A percentile compares a stretch with the other conserved stretches of the same genome.
Evolutionary conservation across 306 rosid genomes (phyloP).

Genomic region (Rosa chinensis): DNA sequence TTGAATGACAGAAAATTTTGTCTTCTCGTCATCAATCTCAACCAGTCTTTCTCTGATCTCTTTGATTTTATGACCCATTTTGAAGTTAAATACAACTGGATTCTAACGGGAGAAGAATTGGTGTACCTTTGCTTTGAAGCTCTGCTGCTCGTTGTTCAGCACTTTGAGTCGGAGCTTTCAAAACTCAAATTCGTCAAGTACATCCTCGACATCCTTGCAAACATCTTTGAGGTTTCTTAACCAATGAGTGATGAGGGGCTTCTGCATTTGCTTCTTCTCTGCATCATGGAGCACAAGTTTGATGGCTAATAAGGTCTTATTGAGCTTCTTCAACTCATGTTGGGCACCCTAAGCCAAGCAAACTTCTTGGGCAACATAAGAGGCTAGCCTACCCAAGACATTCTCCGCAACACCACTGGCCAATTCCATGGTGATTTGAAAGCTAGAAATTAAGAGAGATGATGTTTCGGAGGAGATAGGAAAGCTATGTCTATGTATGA

Average conservation of each 20-base stretch:
- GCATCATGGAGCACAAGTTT: conserved; percentile 1
- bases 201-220: not conserved
- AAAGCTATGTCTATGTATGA: not conserved
- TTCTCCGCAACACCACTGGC: not conserved
- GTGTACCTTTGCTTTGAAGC: not conserved
- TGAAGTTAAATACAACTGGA: not conserved
- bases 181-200: conserved; percentile 18
- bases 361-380: not conserved
- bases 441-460: too few relatives aligned
- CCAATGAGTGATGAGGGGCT: not conserved
- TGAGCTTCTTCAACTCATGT: not conserved
- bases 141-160: not conserved
- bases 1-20: not conserved
- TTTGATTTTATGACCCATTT: not conserved
- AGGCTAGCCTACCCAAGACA: not conserved
- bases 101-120: conserved; percentile 11
- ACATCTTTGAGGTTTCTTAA: not conserved
- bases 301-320: not conserved
- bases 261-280: not conserved
- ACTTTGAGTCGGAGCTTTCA: not conserved
- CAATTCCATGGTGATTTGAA: not conserved
- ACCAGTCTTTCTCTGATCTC: not conserved
- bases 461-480: too few relatives aligned
- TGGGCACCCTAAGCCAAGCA: not conserved
- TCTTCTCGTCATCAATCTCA: not conserved